phyloP scores from a whole-genome alignment of 139 green algal species.

The Tetradesmus obliquus region DNA sequence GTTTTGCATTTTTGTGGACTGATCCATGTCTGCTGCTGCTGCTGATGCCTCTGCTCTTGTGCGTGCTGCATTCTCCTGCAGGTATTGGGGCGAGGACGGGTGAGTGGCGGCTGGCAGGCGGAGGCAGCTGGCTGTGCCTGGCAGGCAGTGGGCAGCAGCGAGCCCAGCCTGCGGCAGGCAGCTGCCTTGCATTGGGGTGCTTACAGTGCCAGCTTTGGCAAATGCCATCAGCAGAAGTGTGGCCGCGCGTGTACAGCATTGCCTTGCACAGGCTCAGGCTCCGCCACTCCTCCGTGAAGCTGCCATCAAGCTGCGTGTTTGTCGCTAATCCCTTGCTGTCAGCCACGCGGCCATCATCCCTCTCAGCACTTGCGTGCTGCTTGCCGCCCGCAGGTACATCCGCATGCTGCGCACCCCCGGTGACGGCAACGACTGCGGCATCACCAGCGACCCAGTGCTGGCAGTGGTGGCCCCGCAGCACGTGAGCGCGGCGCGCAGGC shows the following conservation, averaged over 20 bases:
- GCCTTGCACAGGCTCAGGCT: too few relatives aligned
- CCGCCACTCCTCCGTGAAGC: too few relatives aligned
- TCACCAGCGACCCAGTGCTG: constrained; percentile 61
- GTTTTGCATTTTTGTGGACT: too few relatives aligned
- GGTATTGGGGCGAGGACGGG: constrained; percentile 57
- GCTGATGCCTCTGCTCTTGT: background rate
- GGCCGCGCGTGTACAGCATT: too few relatives aligned
- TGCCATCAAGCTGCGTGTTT: too few relatives aligned
- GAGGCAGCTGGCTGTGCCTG: too few relatives aligned
- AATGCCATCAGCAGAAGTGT: too few relatives aligned
- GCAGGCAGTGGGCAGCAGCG: background rate
- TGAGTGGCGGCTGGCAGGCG: constrained; percentile 13
- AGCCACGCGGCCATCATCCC: too few relatives aligned
- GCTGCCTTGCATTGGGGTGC: too few relatives aligned
- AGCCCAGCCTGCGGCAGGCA: background rate
- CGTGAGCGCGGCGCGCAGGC: background rate
- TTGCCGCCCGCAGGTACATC: constrained; percentile 59
- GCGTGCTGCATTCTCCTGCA: background rate
- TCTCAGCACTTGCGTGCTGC: background rate
- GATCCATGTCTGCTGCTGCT: background rate
- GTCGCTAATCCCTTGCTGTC: background rate
- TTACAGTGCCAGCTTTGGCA: too few relatives aligned
- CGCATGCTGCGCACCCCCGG: constrained; percentile 54
- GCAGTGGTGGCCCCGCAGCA: constrained; percentile 46
- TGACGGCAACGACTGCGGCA: constrained; percentile 71